Evolutionary conservation across 2,329 filamentous ascomycete species (phyloP), one percentile per base, ranked within the genome.

Genomic region (Alternaria angustiovoidea): DNA sequence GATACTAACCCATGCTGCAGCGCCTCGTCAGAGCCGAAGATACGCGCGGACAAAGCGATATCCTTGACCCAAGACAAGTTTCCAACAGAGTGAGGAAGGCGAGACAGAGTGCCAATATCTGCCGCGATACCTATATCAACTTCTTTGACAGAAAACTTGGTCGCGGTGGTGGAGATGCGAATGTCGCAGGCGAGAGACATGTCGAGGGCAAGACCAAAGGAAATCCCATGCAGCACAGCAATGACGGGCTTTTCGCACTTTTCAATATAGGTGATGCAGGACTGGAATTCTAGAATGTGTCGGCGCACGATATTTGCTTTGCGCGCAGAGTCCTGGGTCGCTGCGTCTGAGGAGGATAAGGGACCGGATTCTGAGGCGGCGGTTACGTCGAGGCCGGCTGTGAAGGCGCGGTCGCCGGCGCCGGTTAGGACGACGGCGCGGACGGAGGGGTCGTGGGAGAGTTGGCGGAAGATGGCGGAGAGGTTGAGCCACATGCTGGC

Each of bases 401-500:
- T 94, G 81, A 97, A 98, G 30, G 92, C 94, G 67, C 88, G 87
- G 44, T 92, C 88, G 41, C 94, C 94, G 20, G 91, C 89, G 54
- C 91, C 93, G 26, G 91, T 92, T 68, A 97, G 84, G 63, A 97
- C 81, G 57, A 97, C 86, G 64, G 86, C 88, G 64, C 94, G 91
- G 56, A 96, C 86, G 41, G 89, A 84, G 0, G 90, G 82, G 79
- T 94, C 90, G 61, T 81, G 75, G 42, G 91, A 94, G 62, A 97
- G 87, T 62, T 86, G 84, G 57, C 82, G 79, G 82, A 98, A 95
- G 67, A 96, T 84, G 12, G 78, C 73, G 56, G 88, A 87, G 64
- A 97, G 84, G 81, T 96, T 93, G 54, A 89, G 82, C 93, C 94
- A 97, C 88, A 97, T 94, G 54, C 87, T 86, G 4, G 26, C 4